A percentile compares a stretch with the other conserved stretches of the same genome.
Conservation (phyloP, 78 protist genomes). For the Polysphondylium violaceum region DNA sequence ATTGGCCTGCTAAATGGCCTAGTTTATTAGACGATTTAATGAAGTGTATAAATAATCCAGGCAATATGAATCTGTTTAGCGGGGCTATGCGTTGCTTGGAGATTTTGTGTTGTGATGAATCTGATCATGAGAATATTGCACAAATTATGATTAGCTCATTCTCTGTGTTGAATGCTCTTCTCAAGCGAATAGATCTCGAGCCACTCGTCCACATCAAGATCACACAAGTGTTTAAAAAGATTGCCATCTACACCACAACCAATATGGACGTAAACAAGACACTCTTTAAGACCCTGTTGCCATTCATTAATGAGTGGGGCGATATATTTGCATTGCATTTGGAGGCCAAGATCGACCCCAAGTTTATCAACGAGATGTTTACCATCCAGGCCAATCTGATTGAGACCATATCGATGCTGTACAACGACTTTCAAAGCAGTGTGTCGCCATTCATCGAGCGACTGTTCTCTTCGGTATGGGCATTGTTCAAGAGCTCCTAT, state of each 20-base stretch:
- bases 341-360: not conserved
- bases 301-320: constrained; percentile 12
- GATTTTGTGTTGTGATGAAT: constrained; percentile 26
- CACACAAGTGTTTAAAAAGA: not conserved
- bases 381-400: constrained; percentile 12
- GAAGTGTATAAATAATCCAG: constrained; percentile 11
- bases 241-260: not conserved
- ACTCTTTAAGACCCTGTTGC: not conserved
- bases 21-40: constrained; percentile 21
- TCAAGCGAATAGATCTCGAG: constrained; percentile 2
- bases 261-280: not conserved
- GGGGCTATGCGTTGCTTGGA: constrained; percentile 49
- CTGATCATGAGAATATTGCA: constrained; percentile 6
- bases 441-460: not conserved
- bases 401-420: not conserved
- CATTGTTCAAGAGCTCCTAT: constrained; percentile 10
- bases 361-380: constrained; percentile 21
- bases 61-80: constrained; percentile 11
- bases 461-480: constrained; percentile 37
- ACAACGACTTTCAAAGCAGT: constrained; percentile 1
- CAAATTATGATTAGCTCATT: not conserved
- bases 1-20: constrained; percentile 75
- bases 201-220: constrained; percentile 30
- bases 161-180: constrained; percentile 11
- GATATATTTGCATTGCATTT: constrained; percentile 9